Base-by-base conservation (phyloP, 768 basidiomycete genomes). In the Leccinellum rugosiceps region DNA sequence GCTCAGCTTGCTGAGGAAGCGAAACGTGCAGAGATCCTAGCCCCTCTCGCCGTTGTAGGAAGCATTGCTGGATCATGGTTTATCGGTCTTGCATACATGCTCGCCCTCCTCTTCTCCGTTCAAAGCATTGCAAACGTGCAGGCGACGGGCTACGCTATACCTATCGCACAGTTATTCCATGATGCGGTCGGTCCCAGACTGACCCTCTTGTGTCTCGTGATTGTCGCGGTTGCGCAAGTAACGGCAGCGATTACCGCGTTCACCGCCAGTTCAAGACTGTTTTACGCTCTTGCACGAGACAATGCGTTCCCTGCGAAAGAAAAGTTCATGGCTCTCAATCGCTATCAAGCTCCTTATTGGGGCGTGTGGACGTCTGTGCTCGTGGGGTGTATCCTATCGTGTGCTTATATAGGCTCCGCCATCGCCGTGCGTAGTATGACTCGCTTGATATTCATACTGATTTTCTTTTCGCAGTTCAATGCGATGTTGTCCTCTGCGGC, bases 1-100 rank as follows among this genome's bases (percentile, higher is more conserved):
- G 83, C 83, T n/a, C 83, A 84, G 63, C 78, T 84, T 7, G 83
- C 83, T 6, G 83, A 85, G 66, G 83, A 85, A 65, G 82, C 82
- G 31, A 72, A 76, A 49, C 78, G 79, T 19, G 83, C 83, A 0
- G 80, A 82, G 54, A 58, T 81, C 50, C 78, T 84, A n/a, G 81
- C 83, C 1, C 83, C 83, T 9, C 70, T 83, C 31, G 83, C 80
- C 6, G 77, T 84, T 28, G 79, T 82, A n/a, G 79, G 76, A 43
- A 79, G 78, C 66, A 80, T 84, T 59, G 74, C 76, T 13, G 81
- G 83, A 31, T 83, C 81, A 13, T 83, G 82, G 82, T 38, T 83
- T 48, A 77, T 84, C 56, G 83, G 82, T 4, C 74, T 83, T 51
- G 76, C 71, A 17, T 84, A 83, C 70, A 80, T 84, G 79, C 78